Evolutionary conservation across 305 asterid species (phyloP), one percentile per base, ranked within the genome.

Genomic region (Solanum hybrid): DNA sequence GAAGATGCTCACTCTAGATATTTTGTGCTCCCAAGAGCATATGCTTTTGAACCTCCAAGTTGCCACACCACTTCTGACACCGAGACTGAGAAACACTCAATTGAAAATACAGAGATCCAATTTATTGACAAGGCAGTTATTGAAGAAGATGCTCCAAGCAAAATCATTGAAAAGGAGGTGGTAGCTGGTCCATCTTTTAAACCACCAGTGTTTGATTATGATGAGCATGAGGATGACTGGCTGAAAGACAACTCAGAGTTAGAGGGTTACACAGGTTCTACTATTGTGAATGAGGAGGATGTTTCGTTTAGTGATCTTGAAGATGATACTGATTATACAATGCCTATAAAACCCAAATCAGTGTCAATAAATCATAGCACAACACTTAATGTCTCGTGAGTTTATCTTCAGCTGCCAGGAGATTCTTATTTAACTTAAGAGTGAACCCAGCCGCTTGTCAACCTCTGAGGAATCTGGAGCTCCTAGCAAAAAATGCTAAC

Each of bases 261-360:
- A 87, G 94, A 94, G 87, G 98, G 96, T 80, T 95, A 94, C 74
- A 90, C 91, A 0, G 90, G 93, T 84, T 89, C 91, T 87, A 89
- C 94, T 29, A 71, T 90, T 80, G 81, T 92, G 88, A 93, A 96
- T 89, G 99, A 94, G 90, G 99, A 97, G 82, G 99, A 97, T 28
- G 95, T 97, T 89, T 97, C 99, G 10, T 97, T 97, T 90, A 97
- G 99, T 93, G 99, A 97, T 93, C 96, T 97, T 87, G 99, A 96
- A 93, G 98, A 97, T 87, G 99, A 97, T 91, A 89, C 91, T 77
- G 98, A 97, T 92, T 93, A 91, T 91, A 90, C 90, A 42, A 33
- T 95, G 87, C 98, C 99, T 87, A 35, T 89, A 34, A 96, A 93
- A 89, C 91, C 91, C 89, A 91, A 89, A 51, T 46, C 74, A 51